Conservation (phyloP, 2,329 filamentous ascomycete genomes). For the Pyrenochaeta sp. region DNA sequence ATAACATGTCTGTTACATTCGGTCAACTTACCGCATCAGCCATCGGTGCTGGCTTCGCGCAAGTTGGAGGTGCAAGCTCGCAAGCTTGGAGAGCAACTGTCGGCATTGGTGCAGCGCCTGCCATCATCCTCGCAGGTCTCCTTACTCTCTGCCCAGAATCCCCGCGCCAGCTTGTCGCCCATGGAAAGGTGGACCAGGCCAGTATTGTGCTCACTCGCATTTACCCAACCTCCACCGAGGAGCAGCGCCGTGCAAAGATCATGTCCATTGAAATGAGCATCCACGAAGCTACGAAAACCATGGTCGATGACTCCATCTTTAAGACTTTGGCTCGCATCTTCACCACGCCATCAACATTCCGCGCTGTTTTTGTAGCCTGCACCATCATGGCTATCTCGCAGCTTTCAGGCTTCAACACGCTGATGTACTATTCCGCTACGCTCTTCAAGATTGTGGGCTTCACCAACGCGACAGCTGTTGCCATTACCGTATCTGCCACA, state of each 20-base stretch:
- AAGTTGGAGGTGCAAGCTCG: constrained; percentile 41
- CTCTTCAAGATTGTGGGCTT: constrained; percentile 72
- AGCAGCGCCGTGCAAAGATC: constrained; percentile 38
- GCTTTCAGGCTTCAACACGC: constrained; percentile 67
- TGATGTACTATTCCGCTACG: constrained; percentile 76
- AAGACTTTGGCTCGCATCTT: constrained; percentile 45
- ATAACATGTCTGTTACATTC: constrained; percentile 47
- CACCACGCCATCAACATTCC: constrained; percentile 41
- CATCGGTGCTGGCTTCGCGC: constrained; percentile 45
- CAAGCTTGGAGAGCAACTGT: constrained; percentile 50
- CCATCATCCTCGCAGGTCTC: constrained; percentile 46
- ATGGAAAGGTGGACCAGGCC: constrained; percentile 43
- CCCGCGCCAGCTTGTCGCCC: constrained; percentile 50
- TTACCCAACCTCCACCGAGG: constrained; percentile 40
- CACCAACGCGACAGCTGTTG: constrained; percentile 78
- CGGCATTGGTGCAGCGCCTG: constrained; percentile 47
- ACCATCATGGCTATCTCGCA: constrained; percentile 50
- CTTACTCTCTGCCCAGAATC: constrained; percentile 48
- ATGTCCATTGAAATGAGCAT: constrained; percentile 41
- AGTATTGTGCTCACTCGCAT: constrained; percentile 43
- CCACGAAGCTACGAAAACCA: constrained; percentile 40
- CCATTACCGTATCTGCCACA: constrained; percentile 79
- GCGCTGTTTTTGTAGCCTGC: constrained; percentile 48
- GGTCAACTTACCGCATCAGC: constrained; percentile 44
- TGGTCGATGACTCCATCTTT: constrained; percentile 45